A percentile compares a stretch with the other conserved stretches of the same genome.
These are phyloP conservation scores for Pyricularia sp. DNA, from an alignment of 2,329 filamentous ascomycete genomes.

Conservation along the genomic window DNA sequence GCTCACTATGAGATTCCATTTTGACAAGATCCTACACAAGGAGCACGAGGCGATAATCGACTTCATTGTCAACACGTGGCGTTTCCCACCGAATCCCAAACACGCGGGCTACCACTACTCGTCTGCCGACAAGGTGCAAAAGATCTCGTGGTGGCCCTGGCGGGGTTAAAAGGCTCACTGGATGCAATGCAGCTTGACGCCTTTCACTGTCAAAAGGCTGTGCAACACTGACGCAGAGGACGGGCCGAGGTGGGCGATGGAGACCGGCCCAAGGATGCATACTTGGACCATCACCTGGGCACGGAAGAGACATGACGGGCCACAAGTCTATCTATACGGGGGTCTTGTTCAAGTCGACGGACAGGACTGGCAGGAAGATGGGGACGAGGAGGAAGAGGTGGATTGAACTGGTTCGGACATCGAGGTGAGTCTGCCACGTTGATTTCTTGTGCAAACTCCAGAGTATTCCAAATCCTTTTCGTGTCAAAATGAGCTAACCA, in stretches of 20 bases:
- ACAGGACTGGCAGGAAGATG: no score
- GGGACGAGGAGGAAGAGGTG: no score
- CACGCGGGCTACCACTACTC: conserved; percentile 2
- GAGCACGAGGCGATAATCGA: not conserved
- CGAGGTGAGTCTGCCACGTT: no score
- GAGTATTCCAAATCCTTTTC: no score
- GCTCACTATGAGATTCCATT: not conserved
- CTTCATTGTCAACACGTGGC: not conserved
- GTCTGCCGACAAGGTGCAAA: not conserved
- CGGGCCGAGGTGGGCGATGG: not conserved
- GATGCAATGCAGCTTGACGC: not conserved
- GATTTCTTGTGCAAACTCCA: no score
- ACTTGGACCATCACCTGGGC: conserved; percentile 1
- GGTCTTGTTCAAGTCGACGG: not conserved
- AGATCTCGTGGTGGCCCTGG: not conserved
- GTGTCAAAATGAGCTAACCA: not conserved
- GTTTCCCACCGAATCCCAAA: not conserved
- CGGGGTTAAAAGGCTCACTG: not conserved
- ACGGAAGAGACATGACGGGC: not conserved
- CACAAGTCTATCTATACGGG: not conserved
- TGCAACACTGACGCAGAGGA: not conserved
- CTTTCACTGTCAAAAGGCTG: not conserved
- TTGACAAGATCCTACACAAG: not conserved
- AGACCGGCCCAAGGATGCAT: not conserved
- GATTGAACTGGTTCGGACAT: no score